Base-by-base conservation (phyloP, 1,284 basidiomycete species). In the Marasmius oreades region DNA sequence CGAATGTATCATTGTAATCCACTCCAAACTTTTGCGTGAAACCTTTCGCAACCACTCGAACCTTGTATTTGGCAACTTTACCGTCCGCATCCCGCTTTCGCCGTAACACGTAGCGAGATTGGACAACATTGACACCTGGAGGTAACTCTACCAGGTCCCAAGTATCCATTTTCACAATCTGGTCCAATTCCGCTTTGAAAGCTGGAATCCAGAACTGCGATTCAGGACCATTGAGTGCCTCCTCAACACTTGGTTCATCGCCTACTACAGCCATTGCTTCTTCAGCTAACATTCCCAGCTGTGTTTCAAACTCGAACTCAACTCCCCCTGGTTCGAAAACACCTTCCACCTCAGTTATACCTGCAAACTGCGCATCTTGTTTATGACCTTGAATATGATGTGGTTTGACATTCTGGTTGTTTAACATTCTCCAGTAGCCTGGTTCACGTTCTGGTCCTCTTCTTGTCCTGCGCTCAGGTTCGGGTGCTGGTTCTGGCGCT, bases 31-130 rank as follows among this genome's bases (percentile, higher is more conserved):
- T 31, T 58, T 64, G 59, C 16, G 55, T 51, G 55, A 59, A 61
- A 22, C 67, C 60, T 54, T 47, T 56, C 20, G 46, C 51, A 10
- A 53, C 55, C 7, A 61, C 23, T 2, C 50, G 31, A 36, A 51
- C 57, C 20, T 62, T 64, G 47, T 59, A 59, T 16, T 45, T 26
- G 5, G 39, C 22, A n/a, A 61, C 52, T 0, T 56, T 42, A 5
- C 59, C 53, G 24, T 54, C 45, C 16, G 53, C 16, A 18, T 57
- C 51, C 2, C 31, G 22, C 37, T 62, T 62, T n/a, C 14, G 14
- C 11, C 58, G 61, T 54, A 69, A 68, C n/a, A 74, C 67, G 60
- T 66, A 70, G 7, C 62, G 62, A 8, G 36, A 63, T 11, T 59
- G 62, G n/a, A 73, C 59, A 8, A 66, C 46, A 11, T 70, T 69